Evolutionary conservation across 352 stramenopile species (phyloP).

Genomic region (Globisporangium yorkense): DNA sequence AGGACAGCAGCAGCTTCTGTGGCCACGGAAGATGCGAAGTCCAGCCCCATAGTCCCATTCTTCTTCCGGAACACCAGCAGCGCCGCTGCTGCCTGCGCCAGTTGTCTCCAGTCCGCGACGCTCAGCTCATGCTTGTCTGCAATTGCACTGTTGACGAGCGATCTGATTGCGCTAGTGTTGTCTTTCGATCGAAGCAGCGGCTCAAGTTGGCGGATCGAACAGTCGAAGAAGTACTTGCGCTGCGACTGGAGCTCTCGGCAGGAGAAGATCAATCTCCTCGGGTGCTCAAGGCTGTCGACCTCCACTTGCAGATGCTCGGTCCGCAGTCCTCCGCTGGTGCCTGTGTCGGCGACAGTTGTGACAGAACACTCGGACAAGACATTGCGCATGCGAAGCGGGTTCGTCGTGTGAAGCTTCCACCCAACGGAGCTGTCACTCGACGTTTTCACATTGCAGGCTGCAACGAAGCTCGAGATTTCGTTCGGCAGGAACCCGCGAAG

Average conservation of each 20-base stretch:
- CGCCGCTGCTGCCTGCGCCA: conserved; percentile 15
- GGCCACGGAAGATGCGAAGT: not conserved
- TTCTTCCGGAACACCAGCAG: conserved; percentile 29
- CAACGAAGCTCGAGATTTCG: not conserved
- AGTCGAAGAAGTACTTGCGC: conserved; percentile 40
- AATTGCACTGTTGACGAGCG: not conserved
- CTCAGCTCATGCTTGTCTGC: not conserved
- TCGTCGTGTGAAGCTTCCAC: conserved; percentile 6
- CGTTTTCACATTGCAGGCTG: not conserved
- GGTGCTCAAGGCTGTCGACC: conserved; percentile 29
- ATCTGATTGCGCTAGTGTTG: not conserved
- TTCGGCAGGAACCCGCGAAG: not conserved
- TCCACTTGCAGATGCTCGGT: conserved; percentile 35
- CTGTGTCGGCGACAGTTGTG: not conserved
- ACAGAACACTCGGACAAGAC: not conserved
- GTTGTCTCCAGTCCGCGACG: conserved; percentile 22
- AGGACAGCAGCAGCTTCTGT: not conserved
- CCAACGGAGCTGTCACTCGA: not conserved
- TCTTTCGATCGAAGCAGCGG: conserved; percentile 1
- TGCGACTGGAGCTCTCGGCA: conserved; percentile 42
- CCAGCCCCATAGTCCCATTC: conserved; percentile 18
- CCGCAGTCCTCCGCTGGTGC: conserved; percentile 4
- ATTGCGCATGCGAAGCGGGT: conserved; percentile 9
- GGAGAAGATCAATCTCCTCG: conserved; percentile 45
- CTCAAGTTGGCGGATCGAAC: conserved; percentile 28